phyloP scores from a whole-genome alignment of 805 yeast species.

The Nakazawaea siamensis region DNA sequence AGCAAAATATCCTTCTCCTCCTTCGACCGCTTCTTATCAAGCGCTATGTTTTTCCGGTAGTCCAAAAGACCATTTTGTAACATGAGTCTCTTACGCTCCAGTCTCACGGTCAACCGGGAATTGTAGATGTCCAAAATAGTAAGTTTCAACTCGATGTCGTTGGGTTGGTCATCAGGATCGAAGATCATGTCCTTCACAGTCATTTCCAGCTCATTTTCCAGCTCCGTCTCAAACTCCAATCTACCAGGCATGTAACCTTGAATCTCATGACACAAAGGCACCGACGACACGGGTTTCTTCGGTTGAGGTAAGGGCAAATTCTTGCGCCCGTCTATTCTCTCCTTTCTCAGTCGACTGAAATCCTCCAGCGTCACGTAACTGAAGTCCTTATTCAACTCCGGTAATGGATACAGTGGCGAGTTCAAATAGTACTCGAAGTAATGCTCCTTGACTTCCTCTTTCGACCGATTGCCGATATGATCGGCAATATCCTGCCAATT shows the following conservation, averaged over 20 bases:
- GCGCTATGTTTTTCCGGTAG: slow-evolving; percentile 70
- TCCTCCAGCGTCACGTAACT: slow-evolving; percentile 53
- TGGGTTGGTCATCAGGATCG: slow-evolving; percentile 84
- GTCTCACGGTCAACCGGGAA: slow-evolving; percentile 81
- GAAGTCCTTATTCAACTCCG: slow-evolving; percentile 72
- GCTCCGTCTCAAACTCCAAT: slow-evolving; percentile 91
- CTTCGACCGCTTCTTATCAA: slow-evolving; percentile 78
- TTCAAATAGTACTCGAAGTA: slow-evolving; percentile 66
- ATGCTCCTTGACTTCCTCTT: slow-evolving; percentile 86
- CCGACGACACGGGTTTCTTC: slow-evolving; percentile 82
- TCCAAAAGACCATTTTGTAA: slow-evolving; percentile 74
- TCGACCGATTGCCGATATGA: slow-evolving; percentile 85
- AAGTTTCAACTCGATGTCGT: slow-evolving; percentile 84
- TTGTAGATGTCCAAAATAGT: slow-evolving; percentile 85
- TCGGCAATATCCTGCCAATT: slow-evolving; percentile 99
- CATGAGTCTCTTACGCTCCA: slow-evolving; percentile 82
- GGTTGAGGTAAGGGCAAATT: slow-evolving; percentile 78
- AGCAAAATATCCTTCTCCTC: slow-evolving; percentile 82
- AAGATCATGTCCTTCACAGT: slow-evolving; percentile 93
- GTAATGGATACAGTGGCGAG: slow-evolving; percentile 75
- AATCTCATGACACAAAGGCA: slow-evolving; percentile 92
- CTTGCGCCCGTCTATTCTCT: slow-evolving; percentile 64
- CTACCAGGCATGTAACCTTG: slow-evolving; percentile 99
- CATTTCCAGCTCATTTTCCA: slow-evolving; percentile 93
- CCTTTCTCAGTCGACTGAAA: slow-evolving; percentile 59